Conservation (phyloP, 805 yeast genomes). For the Starmerella etchellsii region DNA sequence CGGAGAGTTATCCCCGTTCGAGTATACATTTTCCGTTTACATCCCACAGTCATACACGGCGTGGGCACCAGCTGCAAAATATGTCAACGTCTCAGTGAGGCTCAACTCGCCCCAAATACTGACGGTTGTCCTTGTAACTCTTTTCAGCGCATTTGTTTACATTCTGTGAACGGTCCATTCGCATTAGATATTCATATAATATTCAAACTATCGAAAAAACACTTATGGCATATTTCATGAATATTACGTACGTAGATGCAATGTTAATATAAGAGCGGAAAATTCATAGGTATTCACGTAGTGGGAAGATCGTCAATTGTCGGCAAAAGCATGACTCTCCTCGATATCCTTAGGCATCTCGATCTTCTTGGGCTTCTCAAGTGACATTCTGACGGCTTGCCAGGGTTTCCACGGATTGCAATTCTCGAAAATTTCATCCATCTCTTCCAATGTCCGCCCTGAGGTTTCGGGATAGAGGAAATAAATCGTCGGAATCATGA, state of each 20-base stretch:
- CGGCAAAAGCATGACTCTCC: too few species aligned
- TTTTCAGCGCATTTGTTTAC: background rate
- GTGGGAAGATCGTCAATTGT: too few species aligned
- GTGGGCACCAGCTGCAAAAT: slow-evolving; percentile 23
- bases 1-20: slow-evolving; percentile 27
- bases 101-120: slow-evolving; percentile 6
- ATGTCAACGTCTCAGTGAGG: slow-evolving; percentile 15
- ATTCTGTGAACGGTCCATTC: background rate
- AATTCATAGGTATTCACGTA: too few species aligned
- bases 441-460: slow-evolving; percentile 48
- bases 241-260: too few species aligned
- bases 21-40: slow-evolving; percentile 29
- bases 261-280: too few species aligned
- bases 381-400: slow-evolving; percentile 29
- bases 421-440: slow-evolving; percentile 37
- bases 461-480: slow-evolving; percentile 49
- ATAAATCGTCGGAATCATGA: slow-evolving; percentile 34
- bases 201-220: too few species aligned
- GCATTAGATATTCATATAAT: too few species aligned
- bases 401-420: slow-evolving; percentile 31
- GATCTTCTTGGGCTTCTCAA: background rate
- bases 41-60: slow-evolving; percentile 29
- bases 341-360: too few species aligned
- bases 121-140: slow-evolving; percentile 1
- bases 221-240: too few species aligned